These are phyloP conservation scores for Begonia fuchsioides DNA, from an alignment of 306 rosid species.

Conservation along the genomic window DNA sequence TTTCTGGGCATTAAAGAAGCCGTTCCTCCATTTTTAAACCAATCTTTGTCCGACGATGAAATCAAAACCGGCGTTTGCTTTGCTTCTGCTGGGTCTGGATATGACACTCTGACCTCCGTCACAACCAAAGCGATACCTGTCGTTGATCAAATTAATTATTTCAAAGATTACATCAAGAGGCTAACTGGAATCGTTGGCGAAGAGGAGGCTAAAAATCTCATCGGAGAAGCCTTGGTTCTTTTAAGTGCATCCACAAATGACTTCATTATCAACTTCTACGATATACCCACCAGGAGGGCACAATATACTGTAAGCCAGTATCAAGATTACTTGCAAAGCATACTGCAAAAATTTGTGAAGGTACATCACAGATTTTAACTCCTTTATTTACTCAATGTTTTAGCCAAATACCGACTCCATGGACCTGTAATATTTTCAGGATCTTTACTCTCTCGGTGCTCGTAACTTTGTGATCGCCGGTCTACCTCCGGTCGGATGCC, in stretches of 20 bases:
- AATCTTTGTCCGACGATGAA: conserved; percentile 11
- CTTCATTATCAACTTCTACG: conserved; percentile 30
- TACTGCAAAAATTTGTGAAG: conserved; percentile 23
- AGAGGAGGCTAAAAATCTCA: conserved; percentile 16
- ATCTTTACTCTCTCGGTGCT: conserved; percentile 45
- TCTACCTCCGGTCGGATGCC: conserved; percentile 56
- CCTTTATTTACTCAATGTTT: no score
- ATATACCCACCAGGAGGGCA: conserved; percentile 24
- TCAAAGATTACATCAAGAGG: conserved; percentile 28
- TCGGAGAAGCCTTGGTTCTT: conserved; percentile 25
- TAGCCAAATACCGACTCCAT: no score
- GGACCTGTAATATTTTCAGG: conserved; percentile 14
- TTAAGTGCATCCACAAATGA: conserved; percentile 63
- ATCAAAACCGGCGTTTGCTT: conserved; percentile 48
- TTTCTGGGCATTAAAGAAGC: conserved; percentile 26
- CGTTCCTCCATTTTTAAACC: conserved; percentile 43
- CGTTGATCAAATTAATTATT: conserved; percentile 30
- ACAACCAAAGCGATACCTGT: conserved; percentile 17
- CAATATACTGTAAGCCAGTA: conserved; percentile 27
- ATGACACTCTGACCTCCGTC: conserved; percentile 30
- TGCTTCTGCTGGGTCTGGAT: conserved; percentile 39
- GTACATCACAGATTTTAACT: conserved; percentile 6
- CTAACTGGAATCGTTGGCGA: conserved; percentile 29
- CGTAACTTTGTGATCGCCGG: conserved; percentile 35
- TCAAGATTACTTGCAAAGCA: conserved; percentile 41